Percentiles rank a stretch among this genome's conserved stretches.
Evolutionary conservation across 495 filamentous ascomycete species (phyloP).

Genomic region (Hypoxylon trugodes): DNA sequence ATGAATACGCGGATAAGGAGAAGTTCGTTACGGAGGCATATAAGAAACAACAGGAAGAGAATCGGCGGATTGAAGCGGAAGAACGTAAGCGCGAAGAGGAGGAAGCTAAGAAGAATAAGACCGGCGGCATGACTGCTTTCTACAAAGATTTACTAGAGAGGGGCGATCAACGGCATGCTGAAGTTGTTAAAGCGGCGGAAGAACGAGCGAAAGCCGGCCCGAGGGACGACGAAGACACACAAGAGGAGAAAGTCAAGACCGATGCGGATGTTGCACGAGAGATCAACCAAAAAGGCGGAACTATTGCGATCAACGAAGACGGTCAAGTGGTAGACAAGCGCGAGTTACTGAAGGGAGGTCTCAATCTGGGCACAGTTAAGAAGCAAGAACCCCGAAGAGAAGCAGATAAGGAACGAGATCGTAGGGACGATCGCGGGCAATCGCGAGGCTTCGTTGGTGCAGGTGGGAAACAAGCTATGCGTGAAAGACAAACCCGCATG

Average conservation of each 20-base stretch:
- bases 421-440: constrained; percentile 45
- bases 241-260: constrained; percentile 65
- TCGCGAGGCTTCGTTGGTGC: constrained; percentile 58
- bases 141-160: constrained; percentile 83
- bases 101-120: constrained; percentile 72
- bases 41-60: constrained; percentile 89
- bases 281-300: constrained; percentile 73
- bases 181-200: constrained; percentile 72
- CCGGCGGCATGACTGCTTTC: constrained; percentile 83
- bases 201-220: constrained; percentile 67
- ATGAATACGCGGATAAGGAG: constrained; percentile 94
- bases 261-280: constrained; percentile 77
- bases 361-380: constrained; percentile 78
- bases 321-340: constrained; percentile 94
- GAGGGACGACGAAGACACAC: constrained; percentile 42
- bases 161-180: constrained; percentile 77
- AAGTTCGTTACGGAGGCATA: constrained; percentile 97
- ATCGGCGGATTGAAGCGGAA: constrained; percentile 79
- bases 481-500: constrained; percentile 86
- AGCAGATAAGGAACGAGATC: constrained; percentile 46
- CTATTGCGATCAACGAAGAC: constrained; percentile 86
- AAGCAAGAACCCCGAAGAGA: constrained; percentile 49
- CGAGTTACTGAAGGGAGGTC: constrained; percentile 83
- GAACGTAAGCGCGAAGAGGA: constrained; percentile 74
- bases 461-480: constrained; percentile 66